Evolutionary conservation across 371 early-diverging fungal species (phyloP), one percentile per base, ranked within the genome.

Genomic region (Mucor lusitanicus): DNA sequence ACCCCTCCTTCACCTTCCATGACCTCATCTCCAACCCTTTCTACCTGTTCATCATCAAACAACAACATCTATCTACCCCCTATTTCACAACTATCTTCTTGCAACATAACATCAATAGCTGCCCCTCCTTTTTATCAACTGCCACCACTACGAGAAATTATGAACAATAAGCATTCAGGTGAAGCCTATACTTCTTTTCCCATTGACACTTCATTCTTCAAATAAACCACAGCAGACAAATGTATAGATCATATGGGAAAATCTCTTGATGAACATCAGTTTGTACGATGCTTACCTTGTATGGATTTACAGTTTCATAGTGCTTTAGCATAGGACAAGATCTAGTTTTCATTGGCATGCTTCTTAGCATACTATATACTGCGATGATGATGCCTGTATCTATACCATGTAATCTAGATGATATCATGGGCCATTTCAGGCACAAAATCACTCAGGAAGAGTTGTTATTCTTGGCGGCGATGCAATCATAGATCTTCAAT

Each of bases 151-250:
- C 13, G 53, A 1, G 62, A 62, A 37, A 50, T 62, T 13, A 48
- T 62, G 27, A 33, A 62, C 13, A 48, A 35, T 35, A 48, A 53
- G 21, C 62, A 62, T 53, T 48, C 62, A 21, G 33, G 15, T n/a
- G 60, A 60, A 28, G 27, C 60, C 0, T 60, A 60, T 19, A n/a
- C 40, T n/a, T 30, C 60, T 11, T 61, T 61, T 27, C 62, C 62
- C 0, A 35, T 62, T 15, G 62, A 62, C 25, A 37, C 33, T 25
- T 19, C 62, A 19, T 62, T 62, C 23, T 62, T 62, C 23, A 48
- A 62, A 30, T 44, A 53, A 50, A 17, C n/a, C n/a, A n/a, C n/a
- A n/a, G n/a, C 17, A 35, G 37, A 12, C 37, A 30, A 6, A n/a
- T n/a, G 30, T 6, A 44, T 28, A 30, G 19, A 46, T 25, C 59